Evolutionary conservation across 306 rosid species (phyloP), one percentile per base, ranked within the genome.

Genomic region (Prunus armeniaca): DNA sequence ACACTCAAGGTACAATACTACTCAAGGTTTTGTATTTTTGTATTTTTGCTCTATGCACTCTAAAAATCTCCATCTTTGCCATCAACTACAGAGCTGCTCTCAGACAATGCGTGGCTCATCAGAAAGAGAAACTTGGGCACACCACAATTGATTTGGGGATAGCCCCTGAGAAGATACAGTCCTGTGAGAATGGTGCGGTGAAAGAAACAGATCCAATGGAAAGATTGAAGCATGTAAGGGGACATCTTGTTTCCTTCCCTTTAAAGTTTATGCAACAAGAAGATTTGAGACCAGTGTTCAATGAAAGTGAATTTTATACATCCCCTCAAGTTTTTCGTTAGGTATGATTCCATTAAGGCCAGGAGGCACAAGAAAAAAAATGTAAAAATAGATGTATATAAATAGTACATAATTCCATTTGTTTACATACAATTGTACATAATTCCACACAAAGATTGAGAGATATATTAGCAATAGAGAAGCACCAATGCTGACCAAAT

Each of bases 241-340:
- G 87, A 15, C 79, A 65, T 71, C 83, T 86, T 25, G 89, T 86
- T 72, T 80, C 81, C 22, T 83, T 86, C 72, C 89, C 89, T 41
- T 67, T 77, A 63, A 62, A 80, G 71, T 86, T 86, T 32, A 77
- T 86, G 87, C 60, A 77, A 58, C 75, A 77, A 60, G 85, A 86
- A 77, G 87, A 86, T 77, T 70, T 86, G 50, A 82, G 89, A 32
- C 89, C 89, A 22, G 65, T 68, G 3, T 86, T 86, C 79, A 86
- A 69, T 58, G 87, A 86, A 77, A 83, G 81, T 67, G 83, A 86
- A 67, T 86, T 86, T 50, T 86, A 86, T 78, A 82, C 86, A 38
- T 72, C 87, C 57, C 81, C 87, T 65, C 85, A 86, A 75, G 89
- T 86, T 54, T 86, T 80, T 56, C 86, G 38, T 73, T 85, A 57